Conservation (phyloP, 345 rosid species). For the Syzygium aromaticum region DNA sequence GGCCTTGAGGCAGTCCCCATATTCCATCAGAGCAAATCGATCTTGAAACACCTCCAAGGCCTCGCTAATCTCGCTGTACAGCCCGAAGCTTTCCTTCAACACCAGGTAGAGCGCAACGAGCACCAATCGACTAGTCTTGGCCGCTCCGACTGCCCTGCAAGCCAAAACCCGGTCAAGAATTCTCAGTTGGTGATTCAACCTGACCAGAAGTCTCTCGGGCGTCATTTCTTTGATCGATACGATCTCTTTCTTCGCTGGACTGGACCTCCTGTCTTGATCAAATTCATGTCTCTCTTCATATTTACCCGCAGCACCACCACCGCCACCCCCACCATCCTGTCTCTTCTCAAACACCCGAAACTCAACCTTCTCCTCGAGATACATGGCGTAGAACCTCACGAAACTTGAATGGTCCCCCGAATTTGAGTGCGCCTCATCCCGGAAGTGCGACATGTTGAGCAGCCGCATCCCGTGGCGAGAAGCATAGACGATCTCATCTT, state of each 20-base stretch:
- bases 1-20: constrained; percentile 60
- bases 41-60: constrained; percentile 64
- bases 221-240: constrained; percentile 60
- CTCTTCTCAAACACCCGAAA: constrained; percentile 47
- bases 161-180: constrained; percentile 55
- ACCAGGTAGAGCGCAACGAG: constrained; percentile 52
- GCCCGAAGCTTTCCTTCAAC: constrained; percentile 71
- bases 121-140: constrained; percentile 61
- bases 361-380: constrained; percentile 66
- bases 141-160: constrained; percentile 57
- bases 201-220: constrained; percentile 53
- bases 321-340: constrained; percentile 15
- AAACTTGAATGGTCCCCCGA: constrained; percentile 80
- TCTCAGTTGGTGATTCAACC: constrained; percentile 49
- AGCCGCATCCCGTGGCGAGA: constrained; percentile 62
- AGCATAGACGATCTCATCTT: constrained; percentile 57
- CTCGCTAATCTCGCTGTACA: constrained; percentile 67
- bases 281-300: constrained; percentile 25
- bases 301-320: constrained; percentile 16
- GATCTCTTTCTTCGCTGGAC: constrained; percentile 16
- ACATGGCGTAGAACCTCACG: constrained; percentile 58
- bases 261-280: constrained; percentile 23
- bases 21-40: constrained; percentile 68
- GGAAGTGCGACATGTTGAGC: constrained; percentile 67
- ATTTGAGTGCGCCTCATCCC: constrained; percentile 82